phyloP scores from a whole-genome alignment of 306 rosid species.

The Pueraria montana region DNA sequence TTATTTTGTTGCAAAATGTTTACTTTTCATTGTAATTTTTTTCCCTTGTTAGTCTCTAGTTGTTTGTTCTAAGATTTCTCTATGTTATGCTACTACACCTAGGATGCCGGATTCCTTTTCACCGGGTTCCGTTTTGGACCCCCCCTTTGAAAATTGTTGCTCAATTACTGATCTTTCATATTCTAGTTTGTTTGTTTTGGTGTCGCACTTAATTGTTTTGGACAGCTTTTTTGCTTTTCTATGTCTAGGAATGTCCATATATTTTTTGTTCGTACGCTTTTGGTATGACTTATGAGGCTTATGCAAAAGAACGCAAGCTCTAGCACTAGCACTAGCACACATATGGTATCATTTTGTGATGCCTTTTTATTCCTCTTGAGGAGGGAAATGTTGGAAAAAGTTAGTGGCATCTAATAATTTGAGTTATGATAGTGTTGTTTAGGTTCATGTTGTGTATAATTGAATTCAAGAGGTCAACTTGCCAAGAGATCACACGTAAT shows the following conservation, averaged over 20 bases:
- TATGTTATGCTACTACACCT: slow-evolving; percentile 50
- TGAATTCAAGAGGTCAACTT: slow-evolving; percentile 1
- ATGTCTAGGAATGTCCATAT: slow-evolving; percentile 24
- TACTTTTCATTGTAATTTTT: slow-evolving; percentile 42
- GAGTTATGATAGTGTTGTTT: background rate
- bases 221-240: slow-evolving; percentile 29
- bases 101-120: slow-evolving; percentile 94
- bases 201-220: slow-evolving; percentile 47
- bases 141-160: slow-evolving; percentile 53
- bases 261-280: background rate
- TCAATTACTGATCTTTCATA: slow-evolving; percentile 53
- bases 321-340: background rate
- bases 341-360: background rate
- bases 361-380: slow-evolving; percentile 7
- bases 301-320: slow-evolving; percentile 17
- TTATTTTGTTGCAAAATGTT: slow-evolving; percentile 42
- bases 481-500: background rate
- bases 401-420: background rate
- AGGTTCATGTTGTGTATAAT: background rate
- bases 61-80: slow-evolving; percentile 62
- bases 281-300: slow-evolving; percentile 39
- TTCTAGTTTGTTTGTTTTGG: slow-evolving; percentile 33
- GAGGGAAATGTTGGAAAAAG: slow-evolving; percentile 18
- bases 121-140: slow-evolving; percentile 79
- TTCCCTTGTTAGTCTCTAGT: slow-evolving; percentile 50